Evolutionary conservation across 2,329 filamentous ascomycete genomes (phyloP), one percentile per base, ranked within the genome.

Genomic region (Cladosporium sp.): DNA sequence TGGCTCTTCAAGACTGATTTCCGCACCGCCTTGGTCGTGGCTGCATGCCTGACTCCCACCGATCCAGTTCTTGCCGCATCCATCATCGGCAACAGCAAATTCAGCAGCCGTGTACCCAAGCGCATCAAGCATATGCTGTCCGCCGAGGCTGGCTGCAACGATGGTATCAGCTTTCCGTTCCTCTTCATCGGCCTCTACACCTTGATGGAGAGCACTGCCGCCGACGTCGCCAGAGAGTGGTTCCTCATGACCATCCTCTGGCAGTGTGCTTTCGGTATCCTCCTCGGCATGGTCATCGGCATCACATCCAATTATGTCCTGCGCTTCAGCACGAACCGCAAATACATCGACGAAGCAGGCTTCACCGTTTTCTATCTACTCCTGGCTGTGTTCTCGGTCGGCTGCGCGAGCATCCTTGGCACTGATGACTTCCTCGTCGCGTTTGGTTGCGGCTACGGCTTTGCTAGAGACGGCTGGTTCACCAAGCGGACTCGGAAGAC

Each of bases 361-460:
- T 83, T 85, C 65, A 78, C 85, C 0, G 81, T 83, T 6, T 86
- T 86, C 74, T 87, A 86, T 71, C 77, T 86, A 14, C 80, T 86
- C 0, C 77, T 85, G 0, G 84, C 85, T 11, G 71, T 85, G 21
- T 81, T 86, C 68, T 80, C 78, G 23, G 76, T 85, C 21, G 84
- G 84, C 2, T 72, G 85, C 0, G 85, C 82, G 31, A 82, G 80
- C 3, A 82, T 80, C 0, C 77, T 86, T 0, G 84, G 84, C 7
- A 77, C 80, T 0, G 84, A 86, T 68, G 84, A 86, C 72, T 86
- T 86, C 72, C 79, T 86, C 0, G 82, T 86, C 3, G 81, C 83
- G 0, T 86, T 86, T 66, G 81, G 80, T n/a, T 83, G 83, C 0
- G 84, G 84, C 6, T 79, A 83, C 28, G 83, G 82, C 3, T 86